Percentiles rank a stretch among this genome's conserved stretches.
phyloP scores from a whole-genome alignment of 2,329 filamentous ascomycete species.

The Aureobasidium uvarum region DNA sequence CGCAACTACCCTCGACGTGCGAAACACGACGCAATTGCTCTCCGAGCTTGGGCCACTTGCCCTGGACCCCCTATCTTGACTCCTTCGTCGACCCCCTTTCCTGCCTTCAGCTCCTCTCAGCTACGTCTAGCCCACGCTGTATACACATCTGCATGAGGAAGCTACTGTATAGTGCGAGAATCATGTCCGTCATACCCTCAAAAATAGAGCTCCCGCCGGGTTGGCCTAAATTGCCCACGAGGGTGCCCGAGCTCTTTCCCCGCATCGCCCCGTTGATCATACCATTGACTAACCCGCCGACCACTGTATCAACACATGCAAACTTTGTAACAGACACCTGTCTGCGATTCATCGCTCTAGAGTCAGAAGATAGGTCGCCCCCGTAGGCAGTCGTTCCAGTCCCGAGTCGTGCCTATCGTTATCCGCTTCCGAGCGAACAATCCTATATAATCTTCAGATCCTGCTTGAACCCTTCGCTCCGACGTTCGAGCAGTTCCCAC shows the following conservation, averaged over 20 bases:
- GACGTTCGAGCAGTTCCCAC: neutral
- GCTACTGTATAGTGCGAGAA: neutral
- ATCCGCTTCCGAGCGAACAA: neutral
- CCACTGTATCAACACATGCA: neutral
- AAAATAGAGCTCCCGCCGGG: conserved; percentile 3
- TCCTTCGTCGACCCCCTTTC: neutral
- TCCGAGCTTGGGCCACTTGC: conserved; percentile 10
- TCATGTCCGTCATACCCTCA: neutral
- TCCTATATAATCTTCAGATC: neutral
- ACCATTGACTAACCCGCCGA: conserved; percentile 21
- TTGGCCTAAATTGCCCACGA: conserved; percentile 15
- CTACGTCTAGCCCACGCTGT: neutral
- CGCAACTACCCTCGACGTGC: neutral
- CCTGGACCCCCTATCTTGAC: conserved; percentile 9
- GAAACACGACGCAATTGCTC: neutral
- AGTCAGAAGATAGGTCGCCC: neutral
- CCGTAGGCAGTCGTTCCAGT: neutral
- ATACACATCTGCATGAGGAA: neutral
- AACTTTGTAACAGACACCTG: neutral
- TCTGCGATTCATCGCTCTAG: neutral
- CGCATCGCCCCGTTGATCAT: conserved; percentile 21
- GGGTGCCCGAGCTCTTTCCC: conserved; percentile 15
- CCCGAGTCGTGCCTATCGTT: conserved; percentile 2
- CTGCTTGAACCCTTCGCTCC: neutral
- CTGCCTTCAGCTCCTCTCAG: neutral